phyloP scores from a whole-genome alignment of 108 stramenopile species.

The Thalassiosira profunda region DNA sequence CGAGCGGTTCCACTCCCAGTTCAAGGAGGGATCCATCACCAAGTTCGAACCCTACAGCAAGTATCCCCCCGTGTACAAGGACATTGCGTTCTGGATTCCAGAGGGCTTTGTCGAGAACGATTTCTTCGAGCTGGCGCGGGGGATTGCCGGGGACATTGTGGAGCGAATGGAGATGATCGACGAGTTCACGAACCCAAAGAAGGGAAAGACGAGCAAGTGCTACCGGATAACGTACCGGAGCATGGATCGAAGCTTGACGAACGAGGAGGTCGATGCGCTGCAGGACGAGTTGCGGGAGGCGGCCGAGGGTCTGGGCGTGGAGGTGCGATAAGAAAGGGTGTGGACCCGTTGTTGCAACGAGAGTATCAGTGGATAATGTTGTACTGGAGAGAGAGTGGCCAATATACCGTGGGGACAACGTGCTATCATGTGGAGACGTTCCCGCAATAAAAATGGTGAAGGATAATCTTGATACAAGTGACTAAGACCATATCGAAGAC shows the following conservation, averaged over 20 bases:
- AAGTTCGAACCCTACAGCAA: conserved; percentile 82
- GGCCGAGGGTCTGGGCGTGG: conserved; percentile 49
- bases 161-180: conserved; percentile 85
- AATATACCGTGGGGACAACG: too few species aligned
- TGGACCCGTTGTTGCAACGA: too few species aligned
- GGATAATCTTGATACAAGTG: too few species aligned
- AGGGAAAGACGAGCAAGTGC: conserved; percentile 65
- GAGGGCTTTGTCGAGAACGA: conserved; percentile 80
- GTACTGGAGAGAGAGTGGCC: too few species aligned
- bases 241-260: conserved; percentile 88
- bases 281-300: conserved; percentile 65
- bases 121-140: conserved; percentile 79
- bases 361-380: too few species aligned
- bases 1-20: conserved; percentile 89
- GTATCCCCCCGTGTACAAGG: conserved; percentile 88
- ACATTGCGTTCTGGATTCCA: conserved; percentile 87
- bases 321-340: conserved; percentile 63
- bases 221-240: conserved; percentile 84
- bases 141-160: conserved; percentile 82
- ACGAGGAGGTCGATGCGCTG: conserved; percentile 84
- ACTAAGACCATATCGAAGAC: too few species aligned
- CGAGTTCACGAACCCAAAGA: conserved; percentile 86
- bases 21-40: conserved; percentile 64
- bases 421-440: too few species aligned
- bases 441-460: too few species aligned